Conservation (phyloP, 805 yeast genomes). For the Candida argentea region DNA sequence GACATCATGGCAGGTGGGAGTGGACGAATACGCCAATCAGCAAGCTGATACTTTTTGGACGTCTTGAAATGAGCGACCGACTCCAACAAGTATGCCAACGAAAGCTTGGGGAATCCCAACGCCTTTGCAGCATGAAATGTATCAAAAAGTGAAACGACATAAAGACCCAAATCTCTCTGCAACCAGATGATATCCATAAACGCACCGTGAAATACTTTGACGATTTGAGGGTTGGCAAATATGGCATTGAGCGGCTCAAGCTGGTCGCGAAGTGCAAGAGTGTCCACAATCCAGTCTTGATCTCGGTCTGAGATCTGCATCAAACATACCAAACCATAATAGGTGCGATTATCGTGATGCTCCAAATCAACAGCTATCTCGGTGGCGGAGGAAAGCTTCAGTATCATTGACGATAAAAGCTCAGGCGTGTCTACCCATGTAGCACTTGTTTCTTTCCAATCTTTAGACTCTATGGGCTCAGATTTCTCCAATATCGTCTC, state of each 20-base stretch:
- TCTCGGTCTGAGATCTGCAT: slow-evolving; percentile 85
- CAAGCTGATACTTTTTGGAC: slow-evolving; percentile 87
- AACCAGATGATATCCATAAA: slow-evolving; percentile 95
- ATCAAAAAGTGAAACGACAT: slow-evolving; percentile 83
- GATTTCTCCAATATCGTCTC: slow-evolving; percentile 30
- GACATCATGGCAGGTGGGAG: slow-evolving; percentile 62
- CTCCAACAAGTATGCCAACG: slow-evolving; percentile 78
- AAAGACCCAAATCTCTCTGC: slow-evolving; percentile 89
- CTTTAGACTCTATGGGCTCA: slow-evolving; percentile 41
- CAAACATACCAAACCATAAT: slow-evolving; percentile 80
- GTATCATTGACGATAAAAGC: slow-evolving; percentile 43
- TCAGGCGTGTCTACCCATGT: slow-evolving; percentile 62
- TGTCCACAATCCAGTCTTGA: slow-evolving; percentile 83
- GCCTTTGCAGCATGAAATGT: slow-evolving; percentile 83
- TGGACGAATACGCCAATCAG: slow-evolving; percentile 95
- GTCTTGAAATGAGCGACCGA: slow-evolving; percentile 74
- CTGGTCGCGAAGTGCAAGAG: slow-evolving; percentile 68
- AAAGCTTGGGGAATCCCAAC: slow-evolving; percentile 70
- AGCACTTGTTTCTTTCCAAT: slow-evolving; percentile 59
- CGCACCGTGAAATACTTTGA: slow-evolving; percentile 94
- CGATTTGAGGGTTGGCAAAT: slow-evolving; percentile 69
- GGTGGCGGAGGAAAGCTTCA: slow-evolving; percentile 35
- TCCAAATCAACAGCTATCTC: slow-evolving; percentile 92
- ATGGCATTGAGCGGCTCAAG: slow-evolving; percentile 57
- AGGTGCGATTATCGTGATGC: slow-evolving; percentile 88